These are phyloP conservation scores for Larix kaempferi DNA, from an alignment of 75 land plant species.

Conservation along the genomic window DNA sequence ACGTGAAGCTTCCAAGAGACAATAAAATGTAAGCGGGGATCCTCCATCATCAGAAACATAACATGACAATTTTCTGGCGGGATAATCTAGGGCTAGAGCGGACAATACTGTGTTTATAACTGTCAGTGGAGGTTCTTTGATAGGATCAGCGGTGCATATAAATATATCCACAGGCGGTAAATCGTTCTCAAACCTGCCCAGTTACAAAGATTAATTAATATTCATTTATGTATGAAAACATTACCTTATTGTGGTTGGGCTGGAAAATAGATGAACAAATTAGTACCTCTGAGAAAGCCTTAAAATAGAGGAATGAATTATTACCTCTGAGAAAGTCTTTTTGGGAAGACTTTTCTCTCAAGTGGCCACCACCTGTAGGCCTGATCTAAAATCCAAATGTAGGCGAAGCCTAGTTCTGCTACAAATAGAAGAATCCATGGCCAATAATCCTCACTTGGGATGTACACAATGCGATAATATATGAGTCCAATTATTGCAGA, in stretches of 20 bases:
- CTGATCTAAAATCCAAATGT: constrained; percentile 31
- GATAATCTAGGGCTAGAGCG: constrained; percentile 57
- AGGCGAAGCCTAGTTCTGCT: constrained; percentile 40
- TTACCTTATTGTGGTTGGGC: neutral
- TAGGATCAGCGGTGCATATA: constrained; percentile 27
- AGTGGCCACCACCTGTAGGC: constrained; percentile 19
- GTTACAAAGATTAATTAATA: neutral
- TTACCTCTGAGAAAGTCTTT: constrained; percentile 12
- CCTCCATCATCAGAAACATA: constrained; percentile 68
- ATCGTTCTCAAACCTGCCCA: neutral
- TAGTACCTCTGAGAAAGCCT: neutral
- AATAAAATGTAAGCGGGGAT: constrained; percentile 42
- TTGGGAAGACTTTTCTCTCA: constrained; percentile 10
- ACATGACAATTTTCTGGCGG: constrained; percentile 44
- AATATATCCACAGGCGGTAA: no score
- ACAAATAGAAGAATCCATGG: neutral
- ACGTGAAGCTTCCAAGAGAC: constrained; percentile 49
- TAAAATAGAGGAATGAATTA: no score
- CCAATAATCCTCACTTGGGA: no score
- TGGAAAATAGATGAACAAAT: no score
- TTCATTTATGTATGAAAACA: neutral
- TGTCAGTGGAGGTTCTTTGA: constrained; percentile 46
- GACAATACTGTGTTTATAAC: constrained; percentile 48
- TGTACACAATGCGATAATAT: no score
- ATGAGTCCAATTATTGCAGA: no score